Base-by-base conservation (phyloP, 2,329 filamentous ascomycete species). In the Curvularia hawaiiensis region DNA sequence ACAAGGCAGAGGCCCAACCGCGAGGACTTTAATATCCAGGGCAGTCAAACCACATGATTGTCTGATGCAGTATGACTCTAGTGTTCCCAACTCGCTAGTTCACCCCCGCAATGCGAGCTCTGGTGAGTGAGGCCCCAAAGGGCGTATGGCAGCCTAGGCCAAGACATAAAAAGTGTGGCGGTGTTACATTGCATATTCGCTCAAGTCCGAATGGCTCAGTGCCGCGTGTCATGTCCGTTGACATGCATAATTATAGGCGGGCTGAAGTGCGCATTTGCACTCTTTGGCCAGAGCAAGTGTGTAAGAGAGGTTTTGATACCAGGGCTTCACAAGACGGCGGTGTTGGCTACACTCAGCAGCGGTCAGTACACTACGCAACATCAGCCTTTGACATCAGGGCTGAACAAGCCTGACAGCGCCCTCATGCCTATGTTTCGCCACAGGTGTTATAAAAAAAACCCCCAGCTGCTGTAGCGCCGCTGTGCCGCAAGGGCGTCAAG, bases 111-210 rank as follows among this genome's bases (percentile, higher is more conserved):
- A 38, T 20, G 0, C 26, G 22, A n/a, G 8, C 12, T 35, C 33
- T 20, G 18, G 30, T 18, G 30, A 22, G 4, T 14, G 31, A 24
- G 12, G 12, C 20, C 18, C 10, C 28, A 52, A 52, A 52, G 50
- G 50, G 50, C 50, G 50, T 3, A 22, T 52, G 40, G 50, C 40
- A 52, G 50, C 50, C 50, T 52, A 22, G 50, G 50, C 50, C 44
- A 52, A 38, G 4, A 31, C 30, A 12, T 1, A 14, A 11, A 4
- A 31, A 11, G 35, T 38, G 50, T 45, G 50, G 40, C 50, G 44
- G 40, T 52, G 50, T 28, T 4, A 24, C 28, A 31, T 20, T 31
- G 45, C 45, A 48, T n/a, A 20, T 48, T 48, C 18, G 31, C 31
- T 12, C 10, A 48, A 16, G 26, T 48, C 45, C 31, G 31, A 38